Base-by-base conservation (phyloP, 1,284 basidiomycete species). In the Cryptococcus maquisensis region DNA sequence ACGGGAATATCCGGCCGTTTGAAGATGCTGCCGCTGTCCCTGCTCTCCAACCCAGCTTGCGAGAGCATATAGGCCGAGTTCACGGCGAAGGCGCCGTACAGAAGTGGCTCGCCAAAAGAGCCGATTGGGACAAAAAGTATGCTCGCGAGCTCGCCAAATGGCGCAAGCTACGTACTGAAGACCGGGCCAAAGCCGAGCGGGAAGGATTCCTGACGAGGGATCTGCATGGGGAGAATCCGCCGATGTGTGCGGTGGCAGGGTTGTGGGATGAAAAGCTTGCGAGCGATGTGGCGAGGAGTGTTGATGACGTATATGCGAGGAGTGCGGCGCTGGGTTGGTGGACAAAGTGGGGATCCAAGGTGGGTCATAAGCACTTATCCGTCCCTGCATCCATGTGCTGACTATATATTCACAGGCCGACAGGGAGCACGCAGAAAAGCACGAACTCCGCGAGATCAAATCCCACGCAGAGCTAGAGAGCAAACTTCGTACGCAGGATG, bases 1-100 rank as follows among this genome's bases (percentile, higher is more conserved):
- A 81, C 35, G 94, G 94, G 6, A 75, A 83, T 6, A 81, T 93
- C 10, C 82, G 92, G 6, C 80, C 86, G 0, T 81, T 98, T 67
- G 93, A 97, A 67, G 78, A 85, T 0, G 81, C 83, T 57, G 72
- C 79, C 3, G 80, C 86, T 41, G 58, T 72, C 1, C 68, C 70
- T 0, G 70, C 73, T 1, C 56, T 73, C 3, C 49, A 72, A 47
- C 67, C 71, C 2, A 52, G 43, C 3, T 54, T 73, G 26, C 37
- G 58, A 9, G 62, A 68, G 7, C 35, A 52, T 6, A 68, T 76
- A 15, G 74, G 74, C 4, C 63, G 66, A 21, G 58, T 76, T 1
- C 66, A 71, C 40, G 66, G 67, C 0, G 59, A 65, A 5, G 74
- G 73, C 1, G 71, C 73, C 1, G 65, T 76, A 21, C 61, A 63